Base-by-base conservation (phyloP, 2,329 filamentous ascomycete species). In the Ophiostoma populinum region DNA sequence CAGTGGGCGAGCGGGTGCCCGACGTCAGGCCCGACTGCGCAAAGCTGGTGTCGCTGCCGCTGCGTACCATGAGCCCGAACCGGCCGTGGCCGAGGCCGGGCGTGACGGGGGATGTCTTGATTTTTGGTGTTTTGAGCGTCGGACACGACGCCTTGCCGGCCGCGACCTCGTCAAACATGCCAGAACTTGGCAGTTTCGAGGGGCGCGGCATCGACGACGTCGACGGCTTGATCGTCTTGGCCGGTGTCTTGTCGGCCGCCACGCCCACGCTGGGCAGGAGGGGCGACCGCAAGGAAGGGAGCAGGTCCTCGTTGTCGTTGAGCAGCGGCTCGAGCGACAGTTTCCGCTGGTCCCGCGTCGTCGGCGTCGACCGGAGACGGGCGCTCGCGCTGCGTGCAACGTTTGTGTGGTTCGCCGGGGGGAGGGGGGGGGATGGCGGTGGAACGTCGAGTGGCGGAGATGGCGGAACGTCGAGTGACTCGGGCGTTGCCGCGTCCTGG, bases 91-190 rank as follows among this genome's bases (percentile, higher is more conserved):
- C n/a, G n/a, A n/a, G n/a, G n/a, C n/a, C n/a, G n/a, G n/a, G n/a
- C n/a, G n/a, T n/a, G n/a, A n/a, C n/a, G n/a, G n/a, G n/a, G n/a
- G n/a, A n/a, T n/a, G n/a, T n/a, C n/a, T n/a, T n/a, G n/a, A n/a
- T n/a, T n/a, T n/a, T n/a, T n/a, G n/a, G n/a, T n/a, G n/a, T n/a
- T n/a, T n/a, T n/a, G n/a, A n/a, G n/a, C n/a, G n/a, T n/a, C n/a
- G n/a, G n/a, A n/a, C n/a, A n/a, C n/a, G n/a, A n/a, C 50, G 53
- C 53, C 37, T 49, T 54, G 33, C 54, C 52, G 25, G 53, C 34
- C 1, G 47, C 35, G 5, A 53, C 49, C 12, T 46, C 47, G 24
- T 55, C 51, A 24, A 55, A 49, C 27, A 48, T 53, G 7, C 51
- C 51, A 1, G 49, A 42, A 6, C 47, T 51, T 1, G 51, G 47